Conservation (phyloP, 2,329 filamentous ascomycete species). For the Cadophora sp. region DNA sequence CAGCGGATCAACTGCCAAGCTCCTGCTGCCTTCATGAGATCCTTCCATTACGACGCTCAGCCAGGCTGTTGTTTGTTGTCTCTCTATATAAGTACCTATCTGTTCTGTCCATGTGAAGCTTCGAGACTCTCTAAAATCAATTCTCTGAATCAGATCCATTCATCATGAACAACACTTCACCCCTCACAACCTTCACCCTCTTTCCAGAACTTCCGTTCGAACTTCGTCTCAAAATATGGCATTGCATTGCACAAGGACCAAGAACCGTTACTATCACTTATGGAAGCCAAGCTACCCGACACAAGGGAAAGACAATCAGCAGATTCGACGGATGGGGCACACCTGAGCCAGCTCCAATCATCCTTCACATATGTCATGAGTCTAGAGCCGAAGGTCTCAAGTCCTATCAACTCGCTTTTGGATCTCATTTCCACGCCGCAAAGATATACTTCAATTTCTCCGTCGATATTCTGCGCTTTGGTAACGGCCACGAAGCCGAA, state of each 20-base stretch:
- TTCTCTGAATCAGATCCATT: neutral
- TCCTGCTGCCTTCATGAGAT: conserved; percentile 4
- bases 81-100: neutral
- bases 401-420: conserved; percentile 30
- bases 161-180: neutral
- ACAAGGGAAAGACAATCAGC: conserved; percentile 14
- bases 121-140: neutral
- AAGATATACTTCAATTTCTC: conserved; percentile 36
- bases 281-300: conserved; percentile 5
- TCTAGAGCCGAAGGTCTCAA: conserved; percentile 32
- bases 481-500: conserved; percentile 9
- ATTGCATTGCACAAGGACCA: conserved; percentile 22
- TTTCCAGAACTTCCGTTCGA: conserved; percentile 36
- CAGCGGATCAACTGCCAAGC: neutral
- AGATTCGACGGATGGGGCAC: conserved; percentile 23
- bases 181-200: conserved; percentile 28
- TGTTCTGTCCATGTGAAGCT: neutral
- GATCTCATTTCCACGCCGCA: conserved; percentile 16
- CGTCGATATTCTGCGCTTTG: conserved; percentile 31
- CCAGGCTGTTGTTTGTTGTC: neutral
- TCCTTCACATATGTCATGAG: conserved; percentile 35
- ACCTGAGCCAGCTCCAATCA: conserved; percentile 23
- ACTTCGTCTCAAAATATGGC: conserved; percentile 39
- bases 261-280: conserved; percentile 26
- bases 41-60: conserved; percentile 19